Conservation (phyloP, 2,329 filamentous ascomycete species). For the Parafenestella ontariensis region DNA sequence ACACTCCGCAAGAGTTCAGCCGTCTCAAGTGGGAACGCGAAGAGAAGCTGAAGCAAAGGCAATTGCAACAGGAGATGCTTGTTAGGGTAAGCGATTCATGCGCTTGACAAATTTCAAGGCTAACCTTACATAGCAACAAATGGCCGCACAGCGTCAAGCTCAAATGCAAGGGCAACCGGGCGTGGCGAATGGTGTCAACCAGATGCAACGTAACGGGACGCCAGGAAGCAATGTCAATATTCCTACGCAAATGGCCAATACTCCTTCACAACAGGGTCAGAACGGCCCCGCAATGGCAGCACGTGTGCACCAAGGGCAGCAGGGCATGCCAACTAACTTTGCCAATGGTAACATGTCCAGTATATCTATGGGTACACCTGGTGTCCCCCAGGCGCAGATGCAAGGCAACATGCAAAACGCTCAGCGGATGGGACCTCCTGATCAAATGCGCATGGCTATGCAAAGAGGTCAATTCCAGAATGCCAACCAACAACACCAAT, state of each 20-base stretch:
- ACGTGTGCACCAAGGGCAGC: slow-evolving; percentile 45
- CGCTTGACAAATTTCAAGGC: background rate
- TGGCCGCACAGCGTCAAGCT: slow-evolving; percentile 47
- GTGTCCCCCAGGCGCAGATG: slow-evolving; percentile 73
- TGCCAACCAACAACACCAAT: slow-evolving; percentile 44
- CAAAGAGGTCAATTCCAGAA: slow-evolving; percentile 42
- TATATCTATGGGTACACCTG: slow-evolving; percentile 62
- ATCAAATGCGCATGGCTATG: slow-evolving; percentile 50
- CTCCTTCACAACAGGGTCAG: slow-evolving; percentile 37
- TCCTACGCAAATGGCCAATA: slow-evolving; percentile 40
- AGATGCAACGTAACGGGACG: slow-evolving; percentile 53
- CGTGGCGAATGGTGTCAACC: slow-evolving; percentile 46
- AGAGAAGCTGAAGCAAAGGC: slow-evolving; percentile 64
- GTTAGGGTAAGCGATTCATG: slow-evolving; percentile 50
- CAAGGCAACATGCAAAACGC: slow-evolving; percentile 65
- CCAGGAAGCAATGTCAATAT: slow-evolving; percentile 43
- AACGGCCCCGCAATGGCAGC: slow-evolving; percentile 43
- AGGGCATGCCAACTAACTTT: slow-evolving; percentile 58
- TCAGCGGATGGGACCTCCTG: slow-evolving; percentile 61
- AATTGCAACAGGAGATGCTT: slow-evolving; percentile 63
- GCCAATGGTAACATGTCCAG: slow-evolving; percentile 57
- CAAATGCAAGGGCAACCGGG: slow-evolving; percentile 48
- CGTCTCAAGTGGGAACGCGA: slow-evolving; percentile 88
- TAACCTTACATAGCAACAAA: slow-evolving; percentile 41
- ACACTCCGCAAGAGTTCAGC: slow-evolving; percentile 91